These are phyloP conservation scores for Casuarina equisetifolia DNA, from an alignment of 306 rosid genomes.

Conservation along the genomic window DNA sequence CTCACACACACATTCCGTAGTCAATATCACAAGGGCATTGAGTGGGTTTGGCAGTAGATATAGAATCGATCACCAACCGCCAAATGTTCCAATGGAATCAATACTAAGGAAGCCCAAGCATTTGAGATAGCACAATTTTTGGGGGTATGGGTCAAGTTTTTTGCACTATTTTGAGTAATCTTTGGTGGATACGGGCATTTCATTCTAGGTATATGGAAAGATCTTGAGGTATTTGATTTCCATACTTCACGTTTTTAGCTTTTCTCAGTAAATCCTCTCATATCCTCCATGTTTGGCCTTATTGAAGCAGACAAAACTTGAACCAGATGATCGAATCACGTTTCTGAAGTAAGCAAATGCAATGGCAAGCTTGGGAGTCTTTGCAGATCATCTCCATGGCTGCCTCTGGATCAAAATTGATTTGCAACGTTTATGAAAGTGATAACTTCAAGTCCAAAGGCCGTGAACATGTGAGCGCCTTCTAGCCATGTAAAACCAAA, in stretches of 20 bases:
- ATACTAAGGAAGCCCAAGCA: neutral
- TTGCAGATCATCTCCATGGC: neutral
- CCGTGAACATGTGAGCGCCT: too few species aligned
- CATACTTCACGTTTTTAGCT: neutral
- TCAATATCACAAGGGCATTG: neutral
- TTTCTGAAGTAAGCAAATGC: neutral
- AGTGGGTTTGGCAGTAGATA: too few species aligned
- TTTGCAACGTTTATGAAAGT: too few species aligned
- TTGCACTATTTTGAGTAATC: neutral
- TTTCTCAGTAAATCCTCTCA: neutral
- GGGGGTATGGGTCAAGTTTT: too few species aligned
- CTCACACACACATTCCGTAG: neutral
- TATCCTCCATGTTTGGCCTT: neutral
- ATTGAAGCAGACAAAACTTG: neutral
- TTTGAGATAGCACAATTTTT: neutral
- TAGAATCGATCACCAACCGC: neutral
- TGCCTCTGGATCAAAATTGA: neutral
- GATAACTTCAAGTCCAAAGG: too few species aligned
- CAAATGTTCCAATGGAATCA: constrained; percentile 15
- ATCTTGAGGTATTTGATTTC: constrained; percentile 3
- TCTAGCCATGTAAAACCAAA: neutral
- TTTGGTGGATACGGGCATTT: neutral
- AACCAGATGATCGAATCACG: neutral
- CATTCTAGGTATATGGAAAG: neutral
- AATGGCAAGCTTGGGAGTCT: neutral